phyloP scores from a whole-genome alignment of 2,329 filamentous ascomycete genomes.

The Didymellaceae sp. region DNA sequence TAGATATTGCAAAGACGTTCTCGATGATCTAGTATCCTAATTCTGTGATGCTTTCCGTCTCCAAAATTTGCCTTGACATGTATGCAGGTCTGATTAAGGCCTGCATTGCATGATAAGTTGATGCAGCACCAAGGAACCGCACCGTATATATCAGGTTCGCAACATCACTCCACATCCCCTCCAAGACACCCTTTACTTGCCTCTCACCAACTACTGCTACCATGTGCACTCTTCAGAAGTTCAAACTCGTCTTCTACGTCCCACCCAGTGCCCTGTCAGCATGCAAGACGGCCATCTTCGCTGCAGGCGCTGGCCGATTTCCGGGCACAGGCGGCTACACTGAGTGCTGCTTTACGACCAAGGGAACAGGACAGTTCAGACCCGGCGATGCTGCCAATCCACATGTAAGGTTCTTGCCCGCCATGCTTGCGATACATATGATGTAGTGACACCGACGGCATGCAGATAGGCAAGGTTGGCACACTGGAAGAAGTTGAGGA shows the following conservation, averaged over 20 bases:
- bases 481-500: constrained; percentile 66
- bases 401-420: constrained; percentile 39
- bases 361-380: constrained; percentile 70
- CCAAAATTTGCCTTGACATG: too few relatives aligned
- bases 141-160: too few relatives aligned
- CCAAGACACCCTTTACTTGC: not conserved
- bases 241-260: constrained; percentile 56
- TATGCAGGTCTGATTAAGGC: too few relatives aligned
- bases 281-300: constrained; percentile 55
- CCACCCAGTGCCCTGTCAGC: constrained; percentile 46
- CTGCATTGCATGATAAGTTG: too few relatives aligned
- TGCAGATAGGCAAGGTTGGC: constrained; percentile 62
- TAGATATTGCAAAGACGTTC: too few relatives aligned
- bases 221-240: constrained; percentile 31
- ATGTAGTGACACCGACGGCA: not conserved
- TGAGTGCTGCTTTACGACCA: constrained; percentile 51
- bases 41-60: too few relatives aligned
- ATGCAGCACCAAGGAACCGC: too few relatives aligned
- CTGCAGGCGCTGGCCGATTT: constrained; percentile 53
- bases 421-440: not conserved
- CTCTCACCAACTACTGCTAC: not conserved
- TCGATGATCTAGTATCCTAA: too few relatives aligned
- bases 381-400: constrained; percentile 68
- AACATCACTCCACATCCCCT: not conserved
- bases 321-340: constrained; percentile 53